phyloP scores from a whole-genome alignment of 2,329 filamentous ascomycete genomes.

The Zasmidium angulare region DNA sequence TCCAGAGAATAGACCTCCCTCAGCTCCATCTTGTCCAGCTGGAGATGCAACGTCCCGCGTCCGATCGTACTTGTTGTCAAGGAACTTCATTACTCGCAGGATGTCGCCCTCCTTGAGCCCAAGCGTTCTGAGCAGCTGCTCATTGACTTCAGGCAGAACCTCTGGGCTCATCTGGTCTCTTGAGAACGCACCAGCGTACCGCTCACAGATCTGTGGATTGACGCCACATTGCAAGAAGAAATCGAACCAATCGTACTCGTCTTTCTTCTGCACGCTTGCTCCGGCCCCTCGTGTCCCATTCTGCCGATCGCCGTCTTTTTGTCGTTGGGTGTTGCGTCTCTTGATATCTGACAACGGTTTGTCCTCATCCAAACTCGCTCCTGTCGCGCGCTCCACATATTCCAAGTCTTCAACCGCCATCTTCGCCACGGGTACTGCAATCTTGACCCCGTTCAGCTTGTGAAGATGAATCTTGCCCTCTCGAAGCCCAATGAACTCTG shows the following conservation, averaged over 20 bases:
- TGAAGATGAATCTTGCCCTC: slow-evolving; percentile 97
- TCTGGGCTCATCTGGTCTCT: slow-evolving; percentile 96
- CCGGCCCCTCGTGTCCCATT: slow-evolving; percentile 43
- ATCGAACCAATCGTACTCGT: slow-evolving; percentile 97
- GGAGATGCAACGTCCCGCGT: slow-evolving; percentile 44
- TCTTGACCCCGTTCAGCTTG: slow-evolving; percentile 97
- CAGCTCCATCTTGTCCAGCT: slow-evolving; percentile 58
- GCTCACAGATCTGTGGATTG: slow-evolving; percentile 86
- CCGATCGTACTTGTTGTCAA: slow-evolving; percentile 79
- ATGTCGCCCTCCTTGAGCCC: slow-evolving; percentile 97
- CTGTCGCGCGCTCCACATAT: slow-evolving; percentile 87
- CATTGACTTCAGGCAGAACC: slow-evolving; percentile 84
- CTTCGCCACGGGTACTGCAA: slow-evolving; percentile 90
- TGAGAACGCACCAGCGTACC: slow-evolving; percentile 85
- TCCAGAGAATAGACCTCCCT: slow-evolving; percentile 80
- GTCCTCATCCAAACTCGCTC: slow-evolving; percentile 84
- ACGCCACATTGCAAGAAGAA: slow-evolving; percentile 95
- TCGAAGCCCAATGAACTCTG: slow-evolving; percentile 89
- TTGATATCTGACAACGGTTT: slow-evolving; percentile 86
- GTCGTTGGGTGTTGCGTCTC: slow-evolving; percentile 47
- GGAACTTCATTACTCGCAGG: slow-evolving; percentile 84
- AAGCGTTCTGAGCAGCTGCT: slow-evolving; percentile 76
- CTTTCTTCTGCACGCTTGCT: slow-evolving; percentile 65
- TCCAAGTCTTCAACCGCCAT: slow-evolving; percentile 96
- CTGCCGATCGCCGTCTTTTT: slow-evolving; percentile 48